These are phyloP conservation scores for Colletotrichum theobromicola DNA, from an alignment of 2,329 filamentous ascomycete species.

Conservation along the genomic window DNA sequence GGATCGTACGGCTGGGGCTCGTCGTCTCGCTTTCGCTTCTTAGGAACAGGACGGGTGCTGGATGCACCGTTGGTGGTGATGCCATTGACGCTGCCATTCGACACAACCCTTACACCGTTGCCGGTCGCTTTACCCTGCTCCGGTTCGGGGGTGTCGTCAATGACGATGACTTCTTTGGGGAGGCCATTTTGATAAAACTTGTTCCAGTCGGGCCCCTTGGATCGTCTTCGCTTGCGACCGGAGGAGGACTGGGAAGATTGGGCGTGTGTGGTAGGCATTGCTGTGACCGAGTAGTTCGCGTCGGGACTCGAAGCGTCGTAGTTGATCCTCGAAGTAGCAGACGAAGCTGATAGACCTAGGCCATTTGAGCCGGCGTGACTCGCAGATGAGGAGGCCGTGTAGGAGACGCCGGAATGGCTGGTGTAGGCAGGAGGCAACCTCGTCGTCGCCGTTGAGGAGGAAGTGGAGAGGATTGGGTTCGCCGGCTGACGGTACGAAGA, in stretches of 20 bases:
- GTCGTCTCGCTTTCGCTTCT: slow-evolving; percentile 74
- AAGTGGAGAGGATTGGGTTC: slow-evolving; percentile 42
- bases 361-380: slow-evolving; percentile 40
- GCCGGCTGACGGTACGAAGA: slow-evolving; percentile 35
- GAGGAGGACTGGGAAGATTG: slow-evolving; percentile 27
- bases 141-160: slow-evolving; percentile 73
- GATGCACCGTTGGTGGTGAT: slow-evolving; percentile 33
- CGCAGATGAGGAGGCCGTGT: slow-evolving; percentile 22
- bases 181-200: slow-evolving; percentile 84
- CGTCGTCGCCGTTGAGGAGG: slow-evolving; percentile 41
- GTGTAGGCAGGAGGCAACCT: slow-evolving; percentile 35
- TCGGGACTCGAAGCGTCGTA: slow-evolving; percentile 34
- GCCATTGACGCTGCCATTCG: slow-evolving; percentile 37
- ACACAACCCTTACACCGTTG: slow-evolving; percentile 43
- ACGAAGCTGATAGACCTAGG: slow-evolving; percentile 35
- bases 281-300: slow-evolving; percentile 30
- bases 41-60: slow-evolving; percentile 60
- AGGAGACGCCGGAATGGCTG: slow-evolving; percentile 32
- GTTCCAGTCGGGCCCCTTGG: slow-evolving; percentile 75
- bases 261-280: slow-evolving; percentile 38
- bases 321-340: slow-evolving; percentile 32
- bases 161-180: slow-evolving; percentile 85
- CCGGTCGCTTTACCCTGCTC: slow-evolving; percentile 39
- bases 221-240: slow-evolving; percentile 58
- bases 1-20: slow-evolving; percentile 67